Evolutionary conservation across 2,329 filamentous ascomycete species (phyloP), one percentile per base, ranked within the genome.

Genomic region (Phialophora verrucosa): DNA sequence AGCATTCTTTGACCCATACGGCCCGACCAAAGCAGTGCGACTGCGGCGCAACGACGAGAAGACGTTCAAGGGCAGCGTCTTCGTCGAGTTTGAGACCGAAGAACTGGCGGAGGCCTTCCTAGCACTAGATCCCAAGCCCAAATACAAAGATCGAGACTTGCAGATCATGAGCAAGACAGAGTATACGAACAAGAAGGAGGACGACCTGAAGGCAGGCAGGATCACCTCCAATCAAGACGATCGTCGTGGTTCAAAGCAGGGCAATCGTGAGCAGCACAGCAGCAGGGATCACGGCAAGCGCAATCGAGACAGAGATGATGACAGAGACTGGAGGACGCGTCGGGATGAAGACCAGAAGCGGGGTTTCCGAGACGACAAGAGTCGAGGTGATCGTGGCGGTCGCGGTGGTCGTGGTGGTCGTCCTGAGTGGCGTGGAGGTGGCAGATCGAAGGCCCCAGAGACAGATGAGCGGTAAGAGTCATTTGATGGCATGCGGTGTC

Each of bases 51-150:
- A 85, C 51, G 82, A 89, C 67, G 81, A 86, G 57, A 88, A 88
- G 74, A 81, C 85, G 60, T 99, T 98, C 88, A 99, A 99, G 85
- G 93, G 94, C 73, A 97, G 92, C 72, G 92, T 97, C 65, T 98
- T 97, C 76, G 92, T 97, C 71, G 94, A 97, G 79, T 99, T 98
- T 78, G 85, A 87, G 69, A 87, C 87, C 58, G 90, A 93, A 75
- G 91, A 96, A 72, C 85, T 87, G 25, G 89, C 91, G 74, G 85
- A 93, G 77, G 88, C 88, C 66, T 99, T 99, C 80, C 82, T 97
- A 68, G 87, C 83, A 14, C 82, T 92, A 49, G 90, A 96, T 62
- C 89, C 91, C 23, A 89, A 90, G 78, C 95, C 95, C 66, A 87
- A 89, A 77, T 99, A 89, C 88, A 89, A 96, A 78, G 93, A 85